Evolutionary conservation across 1,284 basidiomycete species (phyloP), one percentile per base, ranked within the genome.

Genomic region (Mrakiaceae sp.): DNA sequence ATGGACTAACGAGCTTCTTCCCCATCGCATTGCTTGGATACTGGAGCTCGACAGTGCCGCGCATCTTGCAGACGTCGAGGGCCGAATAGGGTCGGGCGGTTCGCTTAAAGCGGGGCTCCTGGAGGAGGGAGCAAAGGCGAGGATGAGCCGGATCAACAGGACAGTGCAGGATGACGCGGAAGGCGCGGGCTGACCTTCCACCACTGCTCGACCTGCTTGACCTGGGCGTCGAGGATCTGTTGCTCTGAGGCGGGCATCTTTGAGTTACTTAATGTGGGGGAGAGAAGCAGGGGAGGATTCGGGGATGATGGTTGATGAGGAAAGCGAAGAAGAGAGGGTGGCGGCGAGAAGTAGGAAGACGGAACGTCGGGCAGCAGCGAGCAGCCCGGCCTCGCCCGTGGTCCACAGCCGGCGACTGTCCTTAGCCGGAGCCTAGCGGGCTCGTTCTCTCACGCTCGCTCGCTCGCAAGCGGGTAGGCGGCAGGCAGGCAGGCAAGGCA

Each of bases 21-120:
- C 82, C 94, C 75, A 84, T 83, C 3, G 85, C 72, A 73, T 92
- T 83, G 59, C 93, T 94, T 10, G 94, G 88, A 78, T 98, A 98
- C 58, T 83, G 79, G 70, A 93, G 87, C 47, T 82, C 81, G 67
- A 98, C 78, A 3, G 90, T 93, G 46, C 96, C 95, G 48, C 94
- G 84, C 80, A 98, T 98, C 58, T 88, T 83, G 69, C 97, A 93
- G 70, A 98, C 94, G 70, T 96, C 87, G 49, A 85, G 87, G 46
- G 95, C 90, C 56, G 89, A 88, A 80, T 97, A 98, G 3, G 94
- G 91, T 51, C 95, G 86, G 72, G 83, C 86, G 53, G 87, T 87
- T 73, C 86, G 82, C 52, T 84, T 83, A 76, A 94, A 98, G 64
- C 95, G 90, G 44, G 90, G 84, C 72, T 78, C 85, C 92, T 95